A percentile compares a stretch with the other conserved stretches of the same genome.
These are phyloP conservation scores for Porpolomopsis calyptriformis DNA, from an alignment of 768 basidiomycete species.

Conservation along the genomic window DNA sequence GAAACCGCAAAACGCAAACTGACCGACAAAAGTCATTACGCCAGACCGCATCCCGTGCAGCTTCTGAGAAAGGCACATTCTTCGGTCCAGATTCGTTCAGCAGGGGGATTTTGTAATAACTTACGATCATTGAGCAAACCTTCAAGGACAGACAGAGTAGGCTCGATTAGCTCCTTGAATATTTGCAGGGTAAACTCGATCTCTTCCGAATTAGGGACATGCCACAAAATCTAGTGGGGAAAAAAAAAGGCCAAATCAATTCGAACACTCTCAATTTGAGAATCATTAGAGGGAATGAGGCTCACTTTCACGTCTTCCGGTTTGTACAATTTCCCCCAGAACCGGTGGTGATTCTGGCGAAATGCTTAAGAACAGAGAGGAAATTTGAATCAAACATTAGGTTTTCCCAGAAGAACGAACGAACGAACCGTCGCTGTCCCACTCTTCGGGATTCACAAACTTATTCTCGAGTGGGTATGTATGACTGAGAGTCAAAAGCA, in stretches of 20 bases:
- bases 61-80: slow-evolving; percentile 19
- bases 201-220: slow-evolving; percentile 60
- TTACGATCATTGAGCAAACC: slow-evolving; percentile 42
- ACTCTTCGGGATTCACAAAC: slow-evolving; percentile 70
- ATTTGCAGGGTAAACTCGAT: slow-evolving; percentile 64
- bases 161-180: slow-evolving; percentile 57
- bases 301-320: slow-evolving; percentile 59
- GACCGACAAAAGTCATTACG: slow-evolving; percentile 80
- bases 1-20: too few species aligned
- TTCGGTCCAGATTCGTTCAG: neutral
- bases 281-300: neutral
- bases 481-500: slow-evolving; percentile 64
- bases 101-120: slow-evolving; percentile 10
- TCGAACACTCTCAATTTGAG: neutral
- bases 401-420: too few species aligned
- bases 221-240: slow-evolving; percentile 57
- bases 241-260: neutral
- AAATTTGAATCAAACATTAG: neutral
- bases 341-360: slow-evolving; percentile 51
- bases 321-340: slow-evolving; percentile 74
- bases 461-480: slow-evolving; percentile 74
- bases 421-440: slow-evolving; percentile 54
- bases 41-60: slow-evolving; percentile 53
- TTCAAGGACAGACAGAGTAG: slow-evolving; percentile 47
- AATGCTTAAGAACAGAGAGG: slow-evolving; percentile 38